These are phyloP conservation scores for Penicillium paxilli DNA, from an alignment of 495 filamentous ascomycete species.

Conservation along the genomic window DNA sequence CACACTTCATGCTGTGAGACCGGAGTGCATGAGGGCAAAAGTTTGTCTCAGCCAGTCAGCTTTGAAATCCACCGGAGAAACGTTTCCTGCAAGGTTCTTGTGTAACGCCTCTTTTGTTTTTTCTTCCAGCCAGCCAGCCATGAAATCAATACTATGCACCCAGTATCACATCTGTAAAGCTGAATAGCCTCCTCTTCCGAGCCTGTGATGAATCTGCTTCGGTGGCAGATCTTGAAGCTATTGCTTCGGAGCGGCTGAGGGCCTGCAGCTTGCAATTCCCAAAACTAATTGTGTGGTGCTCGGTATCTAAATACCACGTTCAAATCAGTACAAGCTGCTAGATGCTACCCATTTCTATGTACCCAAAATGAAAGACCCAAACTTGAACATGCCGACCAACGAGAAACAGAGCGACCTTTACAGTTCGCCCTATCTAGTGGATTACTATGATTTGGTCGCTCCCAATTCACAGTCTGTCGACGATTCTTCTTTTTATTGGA, in stretches of 20 bases:
- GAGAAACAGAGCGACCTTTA: neutral
- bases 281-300: no score
- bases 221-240: no score
- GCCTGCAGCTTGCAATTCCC: no score
- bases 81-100: neutral
- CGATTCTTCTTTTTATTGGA: conserved; percentile 3
- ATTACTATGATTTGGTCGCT: conserved; percentile 6
- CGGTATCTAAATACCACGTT: no score
- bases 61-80: neutral
- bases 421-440: conserved; percentile 4
- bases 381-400: neutral
- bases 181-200: no score
- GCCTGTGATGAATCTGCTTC: no score
- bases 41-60: neutral
- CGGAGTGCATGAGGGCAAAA: neutral
- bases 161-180: neutral
- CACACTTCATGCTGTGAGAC: neutral
- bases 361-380: neutral
- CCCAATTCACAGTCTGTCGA: conserved; percentile 1
- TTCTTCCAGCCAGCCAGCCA: neutral
- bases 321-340: no score
- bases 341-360: no score
- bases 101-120: neutral
- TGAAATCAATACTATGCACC: neutral
- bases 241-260: no score